Percentiles rank a stretch among this genome's conserved stretches.
Conservation (phyloP, 2,329 filamentous ascomycete species). For the Fonsecaea nubica region DNA sequence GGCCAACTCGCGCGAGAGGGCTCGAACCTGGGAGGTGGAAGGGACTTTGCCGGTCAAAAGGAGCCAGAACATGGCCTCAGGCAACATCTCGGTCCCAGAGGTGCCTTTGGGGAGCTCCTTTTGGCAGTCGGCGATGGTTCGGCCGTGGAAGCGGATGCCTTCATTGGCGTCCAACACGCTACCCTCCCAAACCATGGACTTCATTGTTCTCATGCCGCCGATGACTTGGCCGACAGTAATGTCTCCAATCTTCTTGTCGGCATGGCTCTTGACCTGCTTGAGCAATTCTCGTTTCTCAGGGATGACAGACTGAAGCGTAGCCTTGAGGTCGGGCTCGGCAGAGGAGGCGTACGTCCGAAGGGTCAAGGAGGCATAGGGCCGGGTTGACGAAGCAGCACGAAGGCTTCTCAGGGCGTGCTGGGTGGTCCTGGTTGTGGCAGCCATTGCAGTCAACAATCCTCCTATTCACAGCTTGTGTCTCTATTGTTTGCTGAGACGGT, state of each 20-base stretch:
- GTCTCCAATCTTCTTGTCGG: slow-evolving; percentile 82
- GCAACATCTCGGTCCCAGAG: slow-evolving; percentile 93
- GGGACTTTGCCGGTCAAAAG: slow-evolving; percentile 92
- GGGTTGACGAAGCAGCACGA: slow-evolving; percentile 24
- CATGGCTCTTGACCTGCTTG: slow-evolving; percentile 88
- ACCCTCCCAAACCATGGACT: slow-evolving; percentile 98
- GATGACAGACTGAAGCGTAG: slow-evolving; percentile 80
- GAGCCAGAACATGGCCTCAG: slow-evolving; percentile 99
- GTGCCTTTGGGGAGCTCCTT: slow-evolving; percentile 90
- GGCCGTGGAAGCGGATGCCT: slow-evolving; percentile 97
- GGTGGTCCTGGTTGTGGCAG: slow-evolving; percentile 36
- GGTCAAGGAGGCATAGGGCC: slow-evolving; percentile 30
- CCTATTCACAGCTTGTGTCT: neutral
- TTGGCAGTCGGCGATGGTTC: slow-evolving; percentile 98
- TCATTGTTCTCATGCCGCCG: slow-evolving; percentile 95
- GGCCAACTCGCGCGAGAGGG: slow-evolving; percentile 83
- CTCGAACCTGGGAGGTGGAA: slow-evolving; percentile 78
- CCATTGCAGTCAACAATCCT: slow-evolving; percentile 23
- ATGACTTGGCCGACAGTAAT: slow-evolving; percentile 93
- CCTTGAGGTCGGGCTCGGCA: slow-evolving; percentile 86
- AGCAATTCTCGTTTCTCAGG: slow-evolving; percentile 92
- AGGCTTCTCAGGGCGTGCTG: slow-evolving; percentile 38
- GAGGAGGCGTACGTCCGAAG: slow-evolving; percentile 71
- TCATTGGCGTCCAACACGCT: slow-evolving; percentile 96
- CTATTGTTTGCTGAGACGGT: neutral